These are phyloP conservation scores for Dactylonectria macrodidyma DNA, from an alignment of 2,329 filamentous ascomycete genomes.

Conservation along the genomic window DNA sequence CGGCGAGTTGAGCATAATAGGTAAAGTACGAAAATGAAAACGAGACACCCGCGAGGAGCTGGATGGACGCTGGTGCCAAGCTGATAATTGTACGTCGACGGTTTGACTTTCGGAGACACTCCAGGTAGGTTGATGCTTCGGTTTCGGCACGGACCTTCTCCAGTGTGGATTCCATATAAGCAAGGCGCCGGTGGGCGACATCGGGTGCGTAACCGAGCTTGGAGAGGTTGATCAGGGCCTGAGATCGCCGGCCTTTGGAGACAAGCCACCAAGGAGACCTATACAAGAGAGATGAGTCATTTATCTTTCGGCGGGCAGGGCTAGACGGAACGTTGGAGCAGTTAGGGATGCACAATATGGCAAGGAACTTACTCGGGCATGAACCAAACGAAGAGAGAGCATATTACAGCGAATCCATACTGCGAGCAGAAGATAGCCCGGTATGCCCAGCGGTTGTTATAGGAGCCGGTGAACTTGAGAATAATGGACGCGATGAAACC, in stretches of 20 bases:
- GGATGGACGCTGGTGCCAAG: constrained; percentile 27
- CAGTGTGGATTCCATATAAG: constrained; percentile 29
- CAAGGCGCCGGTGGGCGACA: constrained; percentile 19
- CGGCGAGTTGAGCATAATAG: constrained; percentile 32
- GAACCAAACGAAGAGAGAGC: constrained; percentile 6
- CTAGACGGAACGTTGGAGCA: no score
- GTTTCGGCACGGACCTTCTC: constrained; percentile 25
- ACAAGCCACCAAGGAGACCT: constrained; percentile 35
- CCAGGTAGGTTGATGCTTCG: constrained; percentile 32
- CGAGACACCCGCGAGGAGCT: constrained; percentile 24
- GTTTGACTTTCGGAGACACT: constrained; percentile 35
- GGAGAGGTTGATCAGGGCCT: constrained; percentile 12
- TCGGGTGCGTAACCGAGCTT: constrained; percentile 20
- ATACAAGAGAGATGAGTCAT: no score
- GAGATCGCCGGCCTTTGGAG: constrained; percentile 24
- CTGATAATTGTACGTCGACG: constrained; percentile 35
- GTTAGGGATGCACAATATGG: neutral
- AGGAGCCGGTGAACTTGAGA: constrained; percentile 31
- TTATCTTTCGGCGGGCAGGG: no score
- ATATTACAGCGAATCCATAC: constrained; percentile 28
- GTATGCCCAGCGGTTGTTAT: constrained; percentile 28
- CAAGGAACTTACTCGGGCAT: constrained; percentile 30
- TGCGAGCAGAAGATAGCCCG: constrained; percentile 34
- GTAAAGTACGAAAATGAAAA: constrained; percentile 34
- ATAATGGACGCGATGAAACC: constrained; percentile 29